A percentile compares a stretch with the other conserved stretches of the same genome.
These are phyloP conservation scores for Besnoitia besnoiti DNA, from an alignment of 169 alveolate genomes.

Conservation along the genomic window DNA sequence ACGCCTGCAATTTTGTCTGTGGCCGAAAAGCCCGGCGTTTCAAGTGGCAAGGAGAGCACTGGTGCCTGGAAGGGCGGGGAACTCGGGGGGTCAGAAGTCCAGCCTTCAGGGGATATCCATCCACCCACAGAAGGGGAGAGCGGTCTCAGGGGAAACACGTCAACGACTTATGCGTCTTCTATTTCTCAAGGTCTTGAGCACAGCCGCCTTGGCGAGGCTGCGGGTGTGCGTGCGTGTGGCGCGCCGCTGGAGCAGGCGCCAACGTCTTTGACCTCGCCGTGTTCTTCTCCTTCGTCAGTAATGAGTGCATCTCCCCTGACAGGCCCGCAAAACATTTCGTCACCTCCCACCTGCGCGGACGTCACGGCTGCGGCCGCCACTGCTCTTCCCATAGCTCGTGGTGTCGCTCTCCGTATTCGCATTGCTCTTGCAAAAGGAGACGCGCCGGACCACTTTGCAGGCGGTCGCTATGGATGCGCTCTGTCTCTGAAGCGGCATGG, in stretches of 20 bases:
- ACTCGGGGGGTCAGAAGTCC: too few relatives aligned
- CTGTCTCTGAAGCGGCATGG: constrained; percentile 8
- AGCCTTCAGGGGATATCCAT: too few relatives aligned
- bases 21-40: too few relatives aligned
- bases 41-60: too few relatives aligned
- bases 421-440: background rate
- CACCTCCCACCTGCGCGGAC: background rate
- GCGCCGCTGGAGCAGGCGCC: background rate
- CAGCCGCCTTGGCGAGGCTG: background rate
- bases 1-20: too few relatives aligned
- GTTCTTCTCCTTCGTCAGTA: background rate
- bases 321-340: background rate
- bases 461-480: constrained; percentile 26
- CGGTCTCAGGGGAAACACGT: too few relatives aligned
- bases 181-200: too few relatives aligned
- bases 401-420: background rate
- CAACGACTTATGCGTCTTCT: too few relatives aligned
- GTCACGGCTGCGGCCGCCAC: background rate
- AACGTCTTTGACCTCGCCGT: background rate
- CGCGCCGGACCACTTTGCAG: background rate
- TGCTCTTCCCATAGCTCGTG: constrained; percentile 10
- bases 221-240: background rate
- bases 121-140: too few relatives aligned
- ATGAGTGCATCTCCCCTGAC: background rate
- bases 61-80: too few relatives aligned